Evolutionary conservation across 192 early-diverging fungal species (phyloP).

Genomic region (Diversispora eburnea): DNA sequence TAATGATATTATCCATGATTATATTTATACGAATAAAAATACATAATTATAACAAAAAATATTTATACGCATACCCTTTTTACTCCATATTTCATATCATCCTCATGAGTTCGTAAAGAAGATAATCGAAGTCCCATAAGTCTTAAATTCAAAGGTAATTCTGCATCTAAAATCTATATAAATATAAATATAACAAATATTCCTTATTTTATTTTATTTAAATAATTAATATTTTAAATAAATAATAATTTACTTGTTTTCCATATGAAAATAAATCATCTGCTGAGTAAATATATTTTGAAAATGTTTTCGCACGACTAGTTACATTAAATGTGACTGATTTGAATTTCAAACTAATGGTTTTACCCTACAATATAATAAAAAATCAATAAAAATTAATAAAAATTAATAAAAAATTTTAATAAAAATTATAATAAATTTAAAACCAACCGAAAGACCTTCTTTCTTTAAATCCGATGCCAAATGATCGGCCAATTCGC

Average conservation of each 20-base stretch:
- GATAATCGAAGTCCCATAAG: slow-evolving; percentile 47
- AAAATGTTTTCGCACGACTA: slow-evolving; percentile 43
- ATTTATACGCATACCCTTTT: slow-evolving; percentile 21
- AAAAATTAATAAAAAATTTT: background rate
- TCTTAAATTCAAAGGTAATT: slow-evolving; percentile 49
- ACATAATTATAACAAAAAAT: background rate
- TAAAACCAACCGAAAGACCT: slow-evolving; percentile 33
- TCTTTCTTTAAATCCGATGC: slow-evolving; percentile 40
- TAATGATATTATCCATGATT: no score
- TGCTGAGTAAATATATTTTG: slow-evolving; percentile 29
- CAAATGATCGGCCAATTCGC: slow-evolving; percentile 40
- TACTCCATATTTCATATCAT: slow-evolving; percentile 28
- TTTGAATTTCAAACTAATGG: slow-evolving; percentile 48
- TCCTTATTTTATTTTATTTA: background rate
- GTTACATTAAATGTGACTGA: slow-evolving; percentile 39
- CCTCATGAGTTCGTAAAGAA: slow-evolving; percentile 21
- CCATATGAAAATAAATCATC: slow-evolving; percentile 34
- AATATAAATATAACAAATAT: background rate
- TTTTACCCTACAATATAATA: slow-evolving; percentile 34
- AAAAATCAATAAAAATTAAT: background rate
- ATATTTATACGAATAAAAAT: no score
- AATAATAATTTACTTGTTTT: slow-evolving; percentile 25
- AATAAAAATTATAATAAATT: slow-evolving; percentile 8
- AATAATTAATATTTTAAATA: background rate
- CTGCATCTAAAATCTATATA: slow-evolving; percentile 38